Conservation (phyloP, 352 stramenopile species). For the Blastocystis hominis region DNA sequence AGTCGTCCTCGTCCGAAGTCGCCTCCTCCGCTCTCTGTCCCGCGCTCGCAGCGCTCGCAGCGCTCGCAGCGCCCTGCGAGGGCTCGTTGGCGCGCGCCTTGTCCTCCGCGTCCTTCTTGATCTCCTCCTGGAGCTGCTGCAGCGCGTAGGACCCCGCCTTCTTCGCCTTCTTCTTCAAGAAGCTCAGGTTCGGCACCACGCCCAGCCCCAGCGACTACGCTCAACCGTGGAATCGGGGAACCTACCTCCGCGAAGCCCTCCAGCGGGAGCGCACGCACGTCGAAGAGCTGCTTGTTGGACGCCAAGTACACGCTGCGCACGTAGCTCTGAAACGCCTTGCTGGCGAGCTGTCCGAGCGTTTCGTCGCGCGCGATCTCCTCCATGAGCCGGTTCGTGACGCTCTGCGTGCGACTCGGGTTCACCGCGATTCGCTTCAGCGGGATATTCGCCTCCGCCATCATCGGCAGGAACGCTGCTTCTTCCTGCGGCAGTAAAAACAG, state of each 20-base stretch:
- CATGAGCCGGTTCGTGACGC: conserved; percentile 79
- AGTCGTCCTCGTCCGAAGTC: conserved; percentile 72
- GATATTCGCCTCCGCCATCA: conserved; percentile 80
- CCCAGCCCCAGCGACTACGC: conserved; percentile 79
- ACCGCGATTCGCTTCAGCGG: conserved; percentile 87
- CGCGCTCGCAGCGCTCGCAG: conserved; percentile 31
- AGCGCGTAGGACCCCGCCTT: conserved; percentile 95
- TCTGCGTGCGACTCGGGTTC: conserved; percentile 86
- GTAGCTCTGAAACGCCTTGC: conserved; percentile 96
- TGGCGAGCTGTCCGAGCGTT: conserved; percentile 82
- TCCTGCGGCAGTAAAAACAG: conserved; percentile 82
- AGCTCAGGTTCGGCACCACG: conserved; percentile 79
- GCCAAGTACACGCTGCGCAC: conserved; percentile 87
- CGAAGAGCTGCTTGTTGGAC: conserved; percentile 84
- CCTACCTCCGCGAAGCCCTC: conserved; percentile 74
- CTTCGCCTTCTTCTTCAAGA: conserved; percentile 68
- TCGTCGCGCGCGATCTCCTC: conserved; percentile 75
- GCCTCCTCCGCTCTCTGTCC: neutral
- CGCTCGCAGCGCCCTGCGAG: conserved; percentile 56
- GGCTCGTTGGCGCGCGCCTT: conserved; percentile 62
- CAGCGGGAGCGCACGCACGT: conserved; percentile 76
- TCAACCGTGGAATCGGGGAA: neutral
- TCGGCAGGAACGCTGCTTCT: conserved; percentile 73
- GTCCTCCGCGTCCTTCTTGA: conserved; percentile 81
- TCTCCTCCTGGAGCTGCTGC: conserved; percentile 91